Evolutionary conservation across 1,284 basidiomycete species (phyloP).

Genomic region (Marasmius tenuissimus): DNA sequence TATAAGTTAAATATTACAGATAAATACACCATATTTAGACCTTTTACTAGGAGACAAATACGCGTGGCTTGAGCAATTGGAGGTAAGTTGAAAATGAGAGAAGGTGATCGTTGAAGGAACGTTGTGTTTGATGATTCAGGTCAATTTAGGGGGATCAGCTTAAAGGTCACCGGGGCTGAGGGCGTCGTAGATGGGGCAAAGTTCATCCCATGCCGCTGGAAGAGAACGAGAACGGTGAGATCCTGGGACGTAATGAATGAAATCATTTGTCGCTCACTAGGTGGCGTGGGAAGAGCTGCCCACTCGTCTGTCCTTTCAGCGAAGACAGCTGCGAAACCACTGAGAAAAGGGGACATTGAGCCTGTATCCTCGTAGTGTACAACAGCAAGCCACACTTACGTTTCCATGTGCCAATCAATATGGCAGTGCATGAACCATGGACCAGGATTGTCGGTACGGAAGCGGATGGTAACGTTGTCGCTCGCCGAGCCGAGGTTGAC

Average conservation of each 20-base stretch:
- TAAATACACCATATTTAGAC: no score
- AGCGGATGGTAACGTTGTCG: constrained; percentile 32
- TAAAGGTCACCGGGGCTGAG: not conserved
- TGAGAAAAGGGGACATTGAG: constrained; percentile 8
- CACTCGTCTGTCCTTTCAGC: constrained; percentile 30
- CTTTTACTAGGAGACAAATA: no score
- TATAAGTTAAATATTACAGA: no score
- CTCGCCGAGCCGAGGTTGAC: constrained; percentile 24
- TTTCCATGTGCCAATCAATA: constrained; percentile 48
- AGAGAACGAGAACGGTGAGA: not conserved
- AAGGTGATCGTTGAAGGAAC: no score
- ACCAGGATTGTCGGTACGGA: constrained; percentile 35
- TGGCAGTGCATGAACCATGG: constrained; percentile 49
- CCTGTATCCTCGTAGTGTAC: not conserved
- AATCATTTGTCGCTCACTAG: constrained; percentile 17
- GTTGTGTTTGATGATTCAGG: no score
- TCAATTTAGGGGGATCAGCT: no score
- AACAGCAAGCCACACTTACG: constrained; percentile 18
- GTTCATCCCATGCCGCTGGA: constrained; percentile 24
- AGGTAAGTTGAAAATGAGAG: no score
- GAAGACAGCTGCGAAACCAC: constrained; percentile 39
- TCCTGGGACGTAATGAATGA: not conserved
- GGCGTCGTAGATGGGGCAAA: constrained; percentile 22
- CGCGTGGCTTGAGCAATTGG: no score
- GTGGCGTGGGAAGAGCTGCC: constrained; percentile 11